Evolutionary conservation across 352 stramenopile genomes (phyloP), one percentile per base, ranked within the genome.

Genomic region (Elongisporangium anandrum): DNA sequence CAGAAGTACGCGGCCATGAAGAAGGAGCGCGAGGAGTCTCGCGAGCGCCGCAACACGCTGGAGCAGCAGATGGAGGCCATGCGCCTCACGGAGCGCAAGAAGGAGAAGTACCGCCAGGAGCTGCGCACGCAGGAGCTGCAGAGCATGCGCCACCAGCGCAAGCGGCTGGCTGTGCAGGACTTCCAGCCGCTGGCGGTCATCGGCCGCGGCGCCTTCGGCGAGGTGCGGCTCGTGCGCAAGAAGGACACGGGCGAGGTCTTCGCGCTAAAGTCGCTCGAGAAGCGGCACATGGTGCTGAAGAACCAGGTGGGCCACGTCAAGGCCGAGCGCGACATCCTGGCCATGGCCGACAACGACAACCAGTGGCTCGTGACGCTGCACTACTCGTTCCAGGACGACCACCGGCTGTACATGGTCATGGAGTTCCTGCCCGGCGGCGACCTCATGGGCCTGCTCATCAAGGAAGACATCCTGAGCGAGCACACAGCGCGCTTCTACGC

Each of bases 401-500:
- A 91, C 64, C 66, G 74, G 41, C 72, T 94, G 12, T 94, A 93
- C 65, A 92, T 93, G 96, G 94, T 99, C 41, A 99, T 99, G 97
- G 98, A 99, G 77, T 99, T 97, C 68, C 75, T 99, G 23, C 94
- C 96, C 5, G 98, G 98, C 4, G 98, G 98, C 48, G 98, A 99
- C 77, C 85, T 99, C 56, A 99, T 99, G 97, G 97, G 88, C 54
- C 70, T 99, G 19, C 81, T 99, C 29, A 99, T 99, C 74, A 99
- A 99, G 59, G 85, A 99, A 65, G 97, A 99, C 74, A 99, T 95
- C 59, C 75, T 95, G 6, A 85, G 76, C 57, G 86, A 95, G 61
- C 75, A 73, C 52, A 92, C 82, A 8, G 94, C 88, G 48, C 81
- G 83, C 53, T 98, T 99, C 64, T 99, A 99, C 75, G 98, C 98